phyloP scores from a whole-genome alignment of 2,329 filamentous ascomycete genomes.

The Pyricularia pennisetigena region DNA sequence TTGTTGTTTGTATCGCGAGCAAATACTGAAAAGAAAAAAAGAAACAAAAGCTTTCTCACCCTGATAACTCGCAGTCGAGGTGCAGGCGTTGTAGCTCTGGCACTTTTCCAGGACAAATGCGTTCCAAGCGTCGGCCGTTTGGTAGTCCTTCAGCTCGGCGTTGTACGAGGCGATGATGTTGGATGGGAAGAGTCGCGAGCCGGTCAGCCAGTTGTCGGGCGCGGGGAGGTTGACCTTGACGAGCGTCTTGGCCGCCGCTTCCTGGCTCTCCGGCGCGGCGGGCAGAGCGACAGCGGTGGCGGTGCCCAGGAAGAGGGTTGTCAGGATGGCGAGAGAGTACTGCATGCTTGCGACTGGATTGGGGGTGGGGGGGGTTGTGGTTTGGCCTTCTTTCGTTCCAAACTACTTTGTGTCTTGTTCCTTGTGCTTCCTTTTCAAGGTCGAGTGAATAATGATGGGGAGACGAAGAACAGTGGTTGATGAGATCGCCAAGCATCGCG shows the following conservation, averaged over 20 bases:
- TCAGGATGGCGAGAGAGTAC: neutral
- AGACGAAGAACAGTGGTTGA: neutral
- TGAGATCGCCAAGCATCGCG: neutral
- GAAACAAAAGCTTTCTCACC: neutral
- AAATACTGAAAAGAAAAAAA: too few species aligned
- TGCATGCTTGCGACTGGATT: neutral
- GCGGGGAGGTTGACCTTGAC: slow-evolving; percentile 4
- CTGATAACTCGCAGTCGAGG: neutral
- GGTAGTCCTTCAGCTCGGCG: slow-evolving; percentile 76
- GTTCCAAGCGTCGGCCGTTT: slow-evolving; percentile 42
- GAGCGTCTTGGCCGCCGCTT: slow-evolving; percentile 2
- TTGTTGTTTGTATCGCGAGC: neutral
- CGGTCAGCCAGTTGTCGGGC: slow-evolving; percentile 2
- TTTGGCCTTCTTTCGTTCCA: neutral
- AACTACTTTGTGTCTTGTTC: neutral
- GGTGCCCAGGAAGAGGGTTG: neutral
- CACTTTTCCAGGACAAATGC: neutral
- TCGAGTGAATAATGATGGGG: neutral
- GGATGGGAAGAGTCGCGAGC: neutral
- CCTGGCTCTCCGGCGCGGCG: neutral
- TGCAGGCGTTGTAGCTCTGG: neutral
- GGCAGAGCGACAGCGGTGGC: neutral
- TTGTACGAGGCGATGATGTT: slow-evolving; percentile 74
- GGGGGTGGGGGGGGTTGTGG: neutral
- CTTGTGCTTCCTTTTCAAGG: neutral